Evolutionary conservation across 1,139 yeast species (phyloP).

Genomic region (Pichia sp.): DNA sequence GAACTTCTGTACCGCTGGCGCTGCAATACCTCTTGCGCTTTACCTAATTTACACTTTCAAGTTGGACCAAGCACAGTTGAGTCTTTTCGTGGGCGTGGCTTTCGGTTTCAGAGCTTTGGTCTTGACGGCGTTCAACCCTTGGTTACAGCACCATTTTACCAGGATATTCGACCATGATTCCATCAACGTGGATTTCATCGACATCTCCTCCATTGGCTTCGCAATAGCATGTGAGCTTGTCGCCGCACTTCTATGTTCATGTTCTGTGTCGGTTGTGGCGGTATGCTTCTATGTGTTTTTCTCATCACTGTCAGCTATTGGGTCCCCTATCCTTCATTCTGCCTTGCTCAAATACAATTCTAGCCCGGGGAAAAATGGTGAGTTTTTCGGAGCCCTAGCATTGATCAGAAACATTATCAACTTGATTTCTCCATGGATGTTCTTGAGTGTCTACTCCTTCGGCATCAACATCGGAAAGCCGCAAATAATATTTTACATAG

Average conservation of each 20-base stretch:
- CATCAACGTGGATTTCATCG: constrained; percentile 49
- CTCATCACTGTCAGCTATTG: constrained; percentile 47
- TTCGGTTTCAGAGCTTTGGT: constrained; percentile 46
- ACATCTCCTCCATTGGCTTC: constrained; percentile 40
- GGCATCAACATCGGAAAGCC: constrained; percentile 13
- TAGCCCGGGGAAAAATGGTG: constrained; percentile 45
- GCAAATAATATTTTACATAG: constrained; percentile 13
- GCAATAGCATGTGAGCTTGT: constrained; percentile 40
- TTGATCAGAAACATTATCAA: constrained; percentile 39
- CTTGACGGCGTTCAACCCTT: constrained; percentile 42
- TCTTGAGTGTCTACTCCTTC: constrained; percentile 37
- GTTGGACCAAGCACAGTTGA: constrained; percentile 59
- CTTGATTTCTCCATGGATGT: constrained; percentile 38
- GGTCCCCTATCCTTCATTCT: constrained; percentile 46
- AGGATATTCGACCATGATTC: constrained; percentile 26
- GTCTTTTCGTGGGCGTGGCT: constrained; percentile 51
- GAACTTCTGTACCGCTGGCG: constrained; percentile 36
- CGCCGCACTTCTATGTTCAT: constrained; percentile 39
- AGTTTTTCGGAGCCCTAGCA: constrained; percentile 51
- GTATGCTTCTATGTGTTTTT: constrained; percentile 33
- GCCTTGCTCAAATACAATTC: constrained; percentile 47
- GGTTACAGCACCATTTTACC: constrained; percentile 37
- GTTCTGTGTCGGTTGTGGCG: constrained; percentile 28
- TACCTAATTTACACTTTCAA: constrained; percentile 55
- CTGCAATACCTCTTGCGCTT: constrained; percentile 47